Evolutionary conservation across 805 yeast species (phyloP).

Genomic region (Candida anglica): DNA sequence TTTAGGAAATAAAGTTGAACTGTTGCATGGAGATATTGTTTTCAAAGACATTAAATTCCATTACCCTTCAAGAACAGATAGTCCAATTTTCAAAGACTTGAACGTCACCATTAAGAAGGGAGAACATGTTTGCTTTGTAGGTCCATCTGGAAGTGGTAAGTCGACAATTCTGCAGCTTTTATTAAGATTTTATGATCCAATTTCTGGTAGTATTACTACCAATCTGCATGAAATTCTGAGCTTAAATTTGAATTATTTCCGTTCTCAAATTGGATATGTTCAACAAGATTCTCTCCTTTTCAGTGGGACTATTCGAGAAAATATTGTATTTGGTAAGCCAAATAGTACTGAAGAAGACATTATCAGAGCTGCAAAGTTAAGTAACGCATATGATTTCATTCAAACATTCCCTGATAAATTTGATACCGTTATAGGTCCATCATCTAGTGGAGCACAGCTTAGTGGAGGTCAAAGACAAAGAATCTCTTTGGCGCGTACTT

Average conservation of each 20-base stretch:
- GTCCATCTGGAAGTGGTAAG: conserved; percentile 97
- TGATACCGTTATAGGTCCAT: conserved; percentile 78
- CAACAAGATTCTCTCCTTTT: conserved; percentile 90
- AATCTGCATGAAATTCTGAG: conserved; percentile 62
- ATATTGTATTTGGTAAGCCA: conserved; percentile 69
- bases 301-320: conserved; percentile 81
- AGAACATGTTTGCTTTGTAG: conserved; percentile 88
- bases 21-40: conserved; percentile 51
- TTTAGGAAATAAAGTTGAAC: conserved; percentile 46
- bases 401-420: conserved; percentile 75
- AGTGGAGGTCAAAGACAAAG: conserved; percentile 96
- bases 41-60: conserved; percentile 64
- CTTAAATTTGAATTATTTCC: conserved; percentile 66
- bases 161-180: conserved; percentile 80
- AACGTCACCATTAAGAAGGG: conserved; percentile 63
- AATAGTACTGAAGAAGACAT: conserved; percentile 57
- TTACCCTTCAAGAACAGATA: conserved; percentile 82
- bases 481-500: conserved; percentile 84
- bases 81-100: conserved; percentile 52
- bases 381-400: conserved; percentile 72
- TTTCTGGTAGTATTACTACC: conserved; percentile 56
- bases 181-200: conserved; percentile 80
- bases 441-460: conserved; percentile 64
- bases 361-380: conserved; percentile 55
- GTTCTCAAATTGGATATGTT: conserved; percentile 81